Conservation (phyloP, 768 basidiomycete genomes). For the Mycena leptocephala region DNA sequence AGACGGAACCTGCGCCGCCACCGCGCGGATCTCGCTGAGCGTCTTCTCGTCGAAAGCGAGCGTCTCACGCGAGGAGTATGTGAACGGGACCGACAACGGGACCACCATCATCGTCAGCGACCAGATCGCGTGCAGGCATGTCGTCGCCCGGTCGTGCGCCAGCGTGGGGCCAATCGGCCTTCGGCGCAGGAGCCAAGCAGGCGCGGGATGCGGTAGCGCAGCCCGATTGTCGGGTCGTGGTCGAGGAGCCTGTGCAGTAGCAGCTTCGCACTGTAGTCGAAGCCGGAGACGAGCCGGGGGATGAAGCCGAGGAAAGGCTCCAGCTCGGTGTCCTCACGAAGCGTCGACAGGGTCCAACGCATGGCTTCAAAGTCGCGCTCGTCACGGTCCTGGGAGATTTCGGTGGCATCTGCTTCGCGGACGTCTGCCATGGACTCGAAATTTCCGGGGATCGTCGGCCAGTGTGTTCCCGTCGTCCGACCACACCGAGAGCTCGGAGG, state of each 20-base stretch:
- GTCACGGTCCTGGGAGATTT: slow-evolving; percentile 53
- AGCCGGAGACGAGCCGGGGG: slow-evolving; percentile 52
- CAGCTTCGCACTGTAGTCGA: slow-evolving; percentile 58
- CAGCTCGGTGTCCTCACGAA: slow-evolving; percentile 53
- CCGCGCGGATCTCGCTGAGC: slow-evolving; percentile 44
- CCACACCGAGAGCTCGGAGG: slow-evolving; percentile 42
- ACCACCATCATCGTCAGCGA: slow-evolving; percentile 60
- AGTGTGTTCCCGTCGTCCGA: slow-evolving; percentile 42
- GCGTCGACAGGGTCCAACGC: slow-evolving; percentile 56
- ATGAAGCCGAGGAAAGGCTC: slow-evolving; percentile 55
- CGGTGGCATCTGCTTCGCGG: slow-evolving; percentile 52
- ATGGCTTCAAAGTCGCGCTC: slow-evolving; percentile 57
- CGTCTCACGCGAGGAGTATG: slow-evolving; percentile 32
- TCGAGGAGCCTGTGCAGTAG: slow-evolving; percentile 51
- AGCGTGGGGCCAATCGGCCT: slow-evolving; percentile 40
- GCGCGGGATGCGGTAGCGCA: slow-evolving; percentile 54
- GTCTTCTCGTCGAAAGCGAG: slow-evolving; percentile 55
- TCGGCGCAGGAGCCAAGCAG: slow-evolving; percentile 50
- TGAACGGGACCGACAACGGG: slow-evolving; percentile 36
- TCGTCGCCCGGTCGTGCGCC: slow-evolving; percentile 50
- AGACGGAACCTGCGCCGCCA: slow-evolving; percentile 41
- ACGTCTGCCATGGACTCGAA: slow-evolving; percentile 46
- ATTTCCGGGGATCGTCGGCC: slow-evolving; percentile 34
- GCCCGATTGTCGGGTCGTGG: slow-evolving; percentile 48
- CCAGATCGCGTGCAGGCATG: slow-evolving; percentile 58